Evolutionary conservation across 495 filamentous ascomycete species (phyloP).

Genomic region (Podospora australis): DNA sequence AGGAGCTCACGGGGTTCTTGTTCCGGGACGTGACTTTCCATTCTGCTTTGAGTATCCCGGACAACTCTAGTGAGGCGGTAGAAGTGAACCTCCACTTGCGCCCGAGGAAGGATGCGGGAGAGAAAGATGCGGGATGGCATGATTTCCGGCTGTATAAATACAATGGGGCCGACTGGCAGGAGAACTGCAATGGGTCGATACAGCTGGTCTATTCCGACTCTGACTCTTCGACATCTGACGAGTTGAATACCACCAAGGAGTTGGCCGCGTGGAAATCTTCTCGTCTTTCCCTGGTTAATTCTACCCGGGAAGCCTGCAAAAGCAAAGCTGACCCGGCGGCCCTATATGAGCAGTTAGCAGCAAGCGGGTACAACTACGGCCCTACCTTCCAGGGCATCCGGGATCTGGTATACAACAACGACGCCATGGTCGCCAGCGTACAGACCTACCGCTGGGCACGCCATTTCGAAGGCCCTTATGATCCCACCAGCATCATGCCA

Average conservation of each 20-base stretch:
- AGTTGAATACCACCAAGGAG: too few species aligned
- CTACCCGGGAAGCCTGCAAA: too few species aligned
- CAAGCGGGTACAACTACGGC: background rate
- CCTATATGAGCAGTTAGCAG: background rate
- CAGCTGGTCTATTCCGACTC: too few species aligned
- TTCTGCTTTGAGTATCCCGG: background rate
- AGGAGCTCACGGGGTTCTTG: conserved; percentile 4
- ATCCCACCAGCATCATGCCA: background rate
- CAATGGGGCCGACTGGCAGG: too few species aligned
- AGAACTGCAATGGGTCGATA: too few species aligned
- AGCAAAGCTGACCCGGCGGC: background rate
- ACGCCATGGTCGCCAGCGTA: background rate
- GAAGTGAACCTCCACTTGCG: background rate
- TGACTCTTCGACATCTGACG: too few species aligned
- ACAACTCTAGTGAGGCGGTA: too few species aligned
- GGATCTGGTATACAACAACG: too few species aligned
- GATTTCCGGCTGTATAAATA: too few species aligned
- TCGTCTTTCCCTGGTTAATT: too few species aligned
- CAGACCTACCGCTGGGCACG: background rate
- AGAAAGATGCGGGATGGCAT: conserved; percentile 1
- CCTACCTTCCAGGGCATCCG: conserved; percentile 3
- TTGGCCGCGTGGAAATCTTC: too few species aligned
- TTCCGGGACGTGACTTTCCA: background rate
- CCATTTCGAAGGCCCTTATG: background rate
- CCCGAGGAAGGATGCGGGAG: background rate